Base-by-base conservation (phyloP, 2,329 filamentous ascomycete genomes). In the Pyrenochaeta sp. region DNA sequence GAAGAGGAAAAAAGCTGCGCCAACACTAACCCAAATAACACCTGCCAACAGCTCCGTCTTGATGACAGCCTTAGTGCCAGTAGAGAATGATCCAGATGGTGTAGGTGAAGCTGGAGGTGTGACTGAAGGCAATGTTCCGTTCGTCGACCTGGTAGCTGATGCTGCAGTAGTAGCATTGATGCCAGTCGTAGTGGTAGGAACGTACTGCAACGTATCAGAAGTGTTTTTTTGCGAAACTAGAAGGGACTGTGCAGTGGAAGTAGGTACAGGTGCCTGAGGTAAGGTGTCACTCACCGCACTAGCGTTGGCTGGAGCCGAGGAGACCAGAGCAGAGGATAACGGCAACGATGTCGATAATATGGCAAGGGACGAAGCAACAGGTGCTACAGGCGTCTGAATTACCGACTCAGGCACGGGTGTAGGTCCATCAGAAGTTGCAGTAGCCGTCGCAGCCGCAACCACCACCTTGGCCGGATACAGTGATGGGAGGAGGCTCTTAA, bases 401-500 rank as follows among this genome's bases (percentile, higher is more conserved):
- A 29, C 15, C 3, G 35, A 35, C 17, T 33, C 17, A 32, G 44
- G n/a, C 20, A 35, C 43, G 11, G 32, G 33, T 14, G 42, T 29
- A 17, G 36, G 15, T 23, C 27, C 23, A 30, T 37, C 15, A n/a
- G 36, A 27, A 20, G 41, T 39, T 11, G 48, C 39, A n/a, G 40
- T 30, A 30, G 39, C 32, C 12, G 42, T 51, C 9, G 18, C 30
- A 12, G 39, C 59, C 23, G 23, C 23, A 27, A 9, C 23, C 23
- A 27, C 23, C 4, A 27, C 23, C 23, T 27, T 27, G 23, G 23
- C 4, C 7, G 61, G 61, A 33, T 64, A 64, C 6, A 60, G 49
- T 6, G 18, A 20, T 3, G 54, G 52, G 2, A 64, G 42, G 20
- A 58, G 29, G 4, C 31, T 44, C 45, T 62, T 64, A 20, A 62